Conservation (phyloP, 192 early-diverging fungal genomes). For the Thamnidium elegans region DNA sequence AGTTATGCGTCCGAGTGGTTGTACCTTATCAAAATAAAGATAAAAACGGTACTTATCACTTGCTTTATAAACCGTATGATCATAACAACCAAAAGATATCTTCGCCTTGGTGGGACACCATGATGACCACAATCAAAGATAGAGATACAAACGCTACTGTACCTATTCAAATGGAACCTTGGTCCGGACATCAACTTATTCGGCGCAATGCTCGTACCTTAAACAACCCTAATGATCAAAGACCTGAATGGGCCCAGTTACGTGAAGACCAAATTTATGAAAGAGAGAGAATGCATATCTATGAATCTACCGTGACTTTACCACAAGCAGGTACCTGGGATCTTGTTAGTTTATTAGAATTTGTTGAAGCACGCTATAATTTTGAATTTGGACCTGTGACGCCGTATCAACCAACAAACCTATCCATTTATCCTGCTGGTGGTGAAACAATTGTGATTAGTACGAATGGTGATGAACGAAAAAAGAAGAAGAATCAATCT, state of each 20-base stretch:
- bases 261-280: neutral
- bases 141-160: constrained; percentile 10
- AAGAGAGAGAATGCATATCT: constrained; percentile 42
- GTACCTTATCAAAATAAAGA: constrained; percentile 30
- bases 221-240: neutral
- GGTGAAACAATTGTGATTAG: constrained; percentile 8
- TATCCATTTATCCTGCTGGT: constrained; percentile 23
- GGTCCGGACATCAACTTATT: constrained; percentile 14
- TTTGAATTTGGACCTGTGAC: constrained; percentile 39
- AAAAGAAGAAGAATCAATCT: neutral
- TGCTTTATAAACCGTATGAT: constrained; percentile 11
- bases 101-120: constrained; percentile 27
- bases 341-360: constrained; percentile 40
- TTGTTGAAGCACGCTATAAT: constrained; percentile 46
- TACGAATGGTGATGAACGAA: constrained; percentile 1
- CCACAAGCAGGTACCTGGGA: constrained; percentile 39
- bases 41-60: neutral
- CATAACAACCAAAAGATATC: neutral
- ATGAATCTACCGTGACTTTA: constrained; percentile 45
- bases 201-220: neutral
- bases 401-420: constrained; percentile 32
- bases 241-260: constrained; percentile 16
- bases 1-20: constrained; percentile 42
- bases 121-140: constrained; percentile 15
- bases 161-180: constrained; percentile 23